Evolutionary conservation across 2,329 filamentous ascomycete genomes (phyloP).

Genomic region (Curvularia lunata): DNA sequence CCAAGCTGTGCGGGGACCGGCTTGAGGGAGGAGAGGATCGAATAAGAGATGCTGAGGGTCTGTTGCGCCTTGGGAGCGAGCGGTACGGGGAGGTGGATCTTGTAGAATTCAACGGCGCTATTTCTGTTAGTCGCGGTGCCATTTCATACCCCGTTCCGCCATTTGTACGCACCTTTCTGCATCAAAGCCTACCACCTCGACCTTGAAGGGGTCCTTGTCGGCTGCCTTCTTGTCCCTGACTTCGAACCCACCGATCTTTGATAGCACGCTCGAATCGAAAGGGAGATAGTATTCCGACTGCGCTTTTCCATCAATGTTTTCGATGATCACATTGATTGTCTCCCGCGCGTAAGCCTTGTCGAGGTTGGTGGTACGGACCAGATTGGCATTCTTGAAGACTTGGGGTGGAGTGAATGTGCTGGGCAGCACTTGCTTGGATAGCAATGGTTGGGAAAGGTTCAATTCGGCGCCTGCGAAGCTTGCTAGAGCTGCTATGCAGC

Average conservation of each 20-base stretch:
- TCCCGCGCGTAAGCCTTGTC: slow-evolving; percentile 93
- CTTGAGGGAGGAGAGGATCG: slow-evolving; percentile 75
- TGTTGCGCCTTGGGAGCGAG: slow-evolving; percentile 78
- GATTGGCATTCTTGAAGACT: slow-evolving; percentile 91
- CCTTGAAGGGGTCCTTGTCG: slow-evolving; percentile 69
- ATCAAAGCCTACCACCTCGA: slow-evolving; percentile 69
- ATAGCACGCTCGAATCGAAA: slow-evolving; percentile 77
- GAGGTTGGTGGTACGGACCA: slow-evolving; percentile 87
- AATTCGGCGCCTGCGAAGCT: slow-evolving; percentile 64
- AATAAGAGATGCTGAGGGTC: slow-evolving; percentile 87
- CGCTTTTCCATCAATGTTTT: slow-evolving; percentile 79
- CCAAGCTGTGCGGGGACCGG: slow-evolving; percentile 82
- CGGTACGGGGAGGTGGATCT: slow-evolving; percentile 76
- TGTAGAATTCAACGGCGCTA: slow-evolving; percentile 72
- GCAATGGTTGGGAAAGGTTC: slow-evolving; percentile 65
- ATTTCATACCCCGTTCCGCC: background rate
- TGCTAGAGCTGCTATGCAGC: slow-evolving; percentile 64
- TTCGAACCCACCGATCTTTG: slow-evolving; percentile 82
- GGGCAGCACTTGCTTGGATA: slow-evolving; percentile 56
- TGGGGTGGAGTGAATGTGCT: slow-evolving; percentile 78
- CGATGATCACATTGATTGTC: slow-evolving; percentile 89
- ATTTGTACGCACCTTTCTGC: slow-evolving; percentile 54
- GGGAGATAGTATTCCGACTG: slow-evolving; percentile 92
- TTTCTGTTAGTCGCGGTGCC: slow-evolving; percentile 8
- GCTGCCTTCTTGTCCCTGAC: slow-evolving; percentile 89